Percentiles rank a stretch among this genome's conserved stretches.
phyloP scores from a whole-genome alignment of 768 basidiomycete genomes.

The Boletus rubroflammeus region DNA sequence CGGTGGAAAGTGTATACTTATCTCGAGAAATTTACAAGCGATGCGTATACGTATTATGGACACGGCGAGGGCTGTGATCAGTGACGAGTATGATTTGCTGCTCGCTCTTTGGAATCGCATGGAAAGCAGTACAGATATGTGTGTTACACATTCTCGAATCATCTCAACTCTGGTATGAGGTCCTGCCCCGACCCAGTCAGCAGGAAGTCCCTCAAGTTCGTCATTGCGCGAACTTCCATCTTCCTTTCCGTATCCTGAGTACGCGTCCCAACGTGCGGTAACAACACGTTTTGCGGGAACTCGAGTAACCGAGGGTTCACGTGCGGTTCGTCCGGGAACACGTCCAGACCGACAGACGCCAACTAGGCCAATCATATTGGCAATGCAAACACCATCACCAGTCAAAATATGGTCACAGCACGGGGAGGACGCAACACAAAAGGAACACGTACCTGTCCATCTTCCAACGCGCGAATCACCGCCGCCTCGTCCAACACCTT shows the following conservation, averaged over 20 bases:
- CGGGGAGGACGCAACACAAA: not conserved
- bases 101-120: no score
- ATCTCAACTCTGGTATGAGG: conserved; percentile 50
- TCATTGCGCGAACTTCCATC: conserved; percentile 82
- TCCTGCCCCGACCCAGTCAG: conserved; percentile 59
- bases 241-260: conserved; percentile 72
- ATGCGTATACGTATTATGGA: no score
- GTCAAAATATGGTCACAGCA: not conserved
- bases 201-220: conserved; percentile 70
- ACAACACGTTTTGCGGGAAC: conserved; percentile 75
- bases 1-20: not conserved
- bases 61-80: no score
- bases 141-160: not conserved
- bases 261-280: conserved; percentile 93
- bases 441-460: conserved; percentile 69
- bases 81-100: no score
- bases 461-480: conserved; percentile 78
- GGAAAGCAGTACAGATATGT: no score
- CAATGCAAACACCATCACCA: not conserved
- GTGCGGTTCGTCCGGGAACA: conserved; percentile 79
- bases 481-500: conserved; percentile 87
- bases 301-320: conserved; percentile 75
- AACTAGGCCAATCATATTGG: not conserved
- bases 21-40: no score
- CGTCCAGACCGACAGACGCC: conserved; percentile 66